Base-by-base conservation (phyloP, 352 stramenopile species). In the Phytophthora ohioensis region DNA sequence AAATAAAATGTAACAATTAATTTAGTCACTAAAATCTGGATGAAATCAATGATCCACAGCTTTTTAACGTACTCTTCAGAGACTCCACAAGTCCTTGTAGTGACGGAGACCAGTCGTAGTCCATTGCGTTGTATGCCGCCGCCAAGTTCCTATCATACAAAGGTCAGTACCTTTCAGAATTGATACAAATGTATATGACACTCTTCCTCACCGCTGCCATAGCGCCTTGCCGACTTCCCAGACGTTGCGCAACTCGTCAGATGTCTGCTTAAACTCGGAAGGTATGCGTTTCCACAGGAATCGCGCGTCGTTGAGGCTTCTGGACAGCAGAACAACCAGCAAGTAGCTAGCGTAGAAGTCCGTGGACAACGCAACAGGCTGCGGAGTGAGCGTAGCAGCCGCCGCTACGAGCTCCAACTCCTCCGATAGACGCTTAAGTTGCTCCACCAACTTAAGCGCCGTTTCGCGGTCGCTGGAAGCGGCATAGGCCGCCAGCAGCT, bases 271-370 rank as follows among this genome's bases (percentile, higher is more conserved):
- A 5, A 67, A 74, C 31, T 76, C 76, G 2, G 31, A 2, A 1
- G 73, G 54, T 32, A 93, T 87, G 36, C 85, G 85, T 65, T 91
- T 91, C 85, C 85, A 93, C 62, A 93, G 69, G 46, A 93, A 93
- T 8, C 85, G 83, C 39, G 85, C 83, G 36, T 91, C 83, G 41
- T 91, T 90, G 36, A 91, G 63, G 55, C 85, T 76, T 36, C 74
- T 78, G 4, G 75, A 71, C 53, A 93, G 67, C 51, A 93, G 57
- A 47, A 84, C 71, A 39, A 90, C 60, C 5, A 91, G 52, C 71
- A 93, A 36, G 51, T 83, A 91, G 41, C 53, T 80, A 13, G 80
- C 73, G 69, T 91, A 93, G 43, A 93, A 89, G 49, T 81, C 76
- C 5, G 69, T 32, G 0, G 78, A 80, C 43, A 91, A 76, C 49